These are phyloP conservation scores for Sphaerulina populicola DNA, from an alignment of 2,329 filamentous ascomycete species.

Conservation along the genomic window DNA sequence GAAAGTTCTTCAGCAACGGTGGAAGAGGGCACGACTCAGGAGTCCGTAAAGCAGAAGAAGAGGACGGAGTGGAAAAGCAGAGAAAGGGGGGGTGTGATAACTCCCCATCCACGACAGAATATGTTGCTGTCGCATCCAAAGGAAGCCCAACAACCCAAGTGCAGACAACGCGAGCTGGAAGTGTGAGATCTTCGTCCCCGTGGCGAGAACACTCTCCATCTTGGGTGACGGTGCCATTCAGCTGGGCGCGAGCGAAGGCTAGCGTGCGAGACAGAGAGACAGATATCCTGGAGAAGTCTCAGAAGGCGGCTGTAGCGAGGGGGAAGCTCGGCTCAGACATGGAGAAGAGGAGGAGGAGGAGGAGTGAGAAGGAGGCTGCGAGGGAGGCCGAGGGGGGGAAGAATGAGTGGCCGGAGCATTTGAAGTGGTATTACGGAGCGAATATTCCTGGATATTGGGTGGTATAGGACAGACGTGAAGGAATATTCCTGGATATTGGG, in stretches of 20 bases:
- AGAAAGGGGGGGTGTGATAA: slow-evolving; percentile 1
- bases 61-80: neutral
- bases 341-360: slow-evolving; percentile 1
- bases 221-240: neutral
- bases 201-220: neutral
- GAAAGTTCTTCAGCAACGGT: neutral
- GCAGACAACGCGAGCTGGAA: neutral
- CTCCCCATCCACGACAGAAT: neutral
- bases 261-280: neutral
- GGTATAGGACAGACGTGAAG: neutral
- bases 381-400: neutral
- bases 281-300: slow-evolving; percentile 3
- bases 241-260: neutral
- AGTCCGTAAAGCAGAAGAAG: neutral
- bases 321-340: neutral
- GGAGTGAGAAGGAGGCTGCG: slow-evolving; percentile 1
- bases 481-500: slow-evolving; percentile 1
- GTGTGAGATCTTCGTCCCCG: slow-evolving; percentile 1
- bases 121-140: neutral
- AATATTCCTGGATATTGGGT: slow-evolving; percentile 2
- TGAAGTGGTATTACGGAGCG: slow-evolving; percentile 2
- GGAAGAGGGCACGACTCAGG: neutral
- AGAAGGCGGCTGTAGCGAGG: neutral
- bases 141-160: neutral
- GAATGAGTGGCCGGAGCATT: slow-evolving; percentile 3